phyloP scores from a whole-genome alignment of 495 filamentous ascomycete genomes.

The Hyaloscypha finlandica region DNA sequence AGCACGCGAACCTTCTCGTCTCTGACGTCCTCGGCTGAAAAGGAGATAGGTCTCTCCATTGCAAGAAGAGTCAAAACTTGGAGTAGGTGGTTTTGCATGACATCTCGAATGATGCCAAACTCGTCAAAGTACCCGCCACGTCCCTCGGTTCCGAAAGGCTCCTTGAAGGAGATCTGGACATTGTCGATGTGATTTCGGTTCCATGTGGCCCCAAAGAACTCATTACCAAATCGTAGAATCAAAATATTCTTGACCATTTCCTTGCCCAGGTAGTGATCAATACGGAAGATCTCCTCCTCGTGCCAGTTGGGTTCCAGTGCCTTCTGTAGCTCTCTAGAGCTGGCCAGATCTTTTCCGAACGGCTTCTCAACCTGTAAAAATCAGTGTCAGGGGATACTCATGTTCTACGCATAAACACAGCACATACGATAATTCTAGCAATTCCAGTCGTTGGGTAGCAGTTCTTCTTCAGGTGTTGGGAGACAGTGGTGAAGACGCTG shows the following conservation, averaged over 20 bases:
- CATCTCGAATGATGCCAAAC: constrained; percentile 99
- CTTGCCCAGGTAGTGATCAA: constrained; percentile 99
- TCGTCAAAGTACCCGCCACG: constrained; percentile 99
- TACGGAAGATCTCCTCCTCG: constrained; percentile 99
- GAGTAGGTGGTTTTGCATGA: constrained; percentile 96
- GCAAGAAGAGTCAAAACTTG: constrained; percentile 95
- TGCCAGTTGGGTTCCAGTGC: constrained; percentile 97
- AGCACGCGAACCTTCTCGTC: constrained; percentile 99
- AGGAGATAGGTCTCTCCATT: constrained; percentile 98
- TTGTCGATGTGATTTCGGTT: constrained; percentile 99
- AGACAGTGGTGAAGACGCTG: constrained; percentile 96
- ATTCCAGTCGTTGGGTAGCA: constrained; percentile 92
- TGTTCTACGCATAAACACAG: too few relatives aligned
- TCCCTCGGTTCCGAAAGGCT: constrained; percentile 99
- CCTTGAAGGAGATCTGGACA: constrained; percentile 98
- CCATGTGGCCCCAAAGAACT: constrained; percentile 99
- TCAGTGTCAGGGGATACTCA: not conserved
- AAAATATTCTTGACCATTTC: constrained; percentile 99
- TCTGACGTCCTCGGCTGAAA: constrained; percentile 97
- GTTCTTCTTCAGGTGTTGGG: constrained; percentile 93
- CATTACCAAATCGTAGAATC: constrained; percentile 97
- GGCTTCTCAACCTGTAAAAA: constrained; percentile 88
- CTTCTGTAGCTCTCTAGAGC: constrained; percentile 92
- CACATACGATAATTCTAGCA: constrained; percentile 85
- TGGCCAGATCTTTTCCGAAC: constrained; percentile 94